A percentile compares a stretch with the other conserved stretches of the same genome.
These are phyloP conservation scores for Hortiboletus rubellus DNA, from an alignment of 1,284 basidiomycete genomes.

Conservation along the genomic window DNA sequence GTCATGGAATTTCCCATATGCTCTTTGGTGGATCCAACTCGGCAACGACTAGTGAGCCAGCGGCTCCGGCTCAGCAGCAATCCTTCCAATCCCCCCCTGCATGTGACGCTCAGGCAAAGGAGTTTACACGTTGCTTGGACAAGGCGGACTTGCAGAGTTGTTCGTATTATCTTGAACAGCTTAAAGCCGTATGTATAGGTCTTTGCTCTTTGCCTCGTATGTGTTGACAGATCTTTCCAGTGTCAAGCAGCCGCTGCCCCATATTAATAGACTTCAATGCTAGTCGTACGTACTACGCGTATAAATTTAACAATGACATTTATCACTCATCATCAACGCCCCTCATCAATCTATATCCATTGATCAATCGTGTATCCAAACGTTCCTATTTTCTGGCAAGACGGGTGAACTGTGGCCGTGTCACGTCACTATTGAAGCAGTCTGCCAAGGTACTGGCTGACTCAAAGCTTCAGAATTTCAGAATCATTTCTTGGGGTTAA, in stretches of 20 bases:
- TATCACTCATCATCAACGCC: slow-evolving; percentile 3
- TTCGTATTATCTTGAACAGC: slow-evolving; percentile 80
- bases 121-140: slow-evolving; percentile 78
- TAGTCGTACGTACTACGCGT: slow-evolving; percentile 1
- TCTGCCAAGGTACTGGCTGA: not conserved
- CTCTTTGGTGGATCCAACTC: slow-evolving; percentile 68
- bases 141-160: slow-evolving; percentile 74
- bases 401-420: not conserved
- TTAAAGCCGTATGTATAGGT: slow-evolving; percentile 66
- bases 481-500: not conserved
- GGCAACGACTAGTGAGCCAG: slow-evolving; percentile 43
- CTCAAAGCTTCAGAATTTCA: not conserved
- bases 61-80: slow-evolving; percentile 43
- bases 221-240: slow-evolving; percentile 38
- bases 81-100: slow-evolving; percentile 42
- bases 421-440: not conserved
- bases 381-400: not conserved
- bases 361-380: not conserved
- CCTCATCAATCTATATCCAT: slow-evolving; percentile 1
- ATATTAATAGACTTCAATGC: slow-evolving; percentile 42
- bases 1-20: slow-evolving; percentile 82
- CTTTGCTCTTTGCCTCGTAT: not conserved
- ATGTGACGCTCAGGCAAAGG: slow-evolving; percentile 75
- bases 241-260: slow-evolving; percentile 76
- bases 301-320: slow-evolving; percentile 11